Conservation (phyloP, 495 filamentous ascomycete species). For the Parachaetomium inaequale region DNA sequence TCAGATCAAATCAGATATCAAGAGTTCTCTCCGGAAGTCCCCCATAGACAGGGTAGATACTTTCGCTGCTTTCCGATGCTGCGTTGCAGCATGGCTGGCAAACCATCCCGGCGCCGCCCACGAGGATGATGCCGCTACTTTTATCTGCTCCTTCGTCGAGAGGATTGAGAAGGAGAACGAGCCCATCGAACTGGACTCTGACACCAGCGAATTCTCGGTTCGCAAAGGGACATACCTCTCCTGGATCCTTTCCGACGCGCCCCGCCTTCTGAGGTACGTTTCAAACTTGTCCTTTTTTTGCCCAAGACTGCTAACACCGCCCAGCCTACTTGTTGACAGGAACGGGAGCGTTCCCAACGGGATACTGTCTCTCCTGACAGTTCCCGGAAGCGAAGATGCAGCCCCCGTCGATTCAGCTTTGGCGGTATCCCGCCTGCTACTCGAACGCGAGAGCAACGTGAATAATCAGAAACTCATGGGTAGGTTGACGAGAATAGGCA, state of each 20-base stretch:
- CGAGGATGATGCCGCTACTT: slow-evolving; percentile 31
- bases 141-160: slow-evolving; percentile 35
- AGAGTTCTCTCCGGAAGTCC: slow-evolving; percentile 33
- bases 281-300: not conserved
- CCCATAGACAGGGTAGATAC: slow-evolving; percentile 28
- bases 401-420: slow-evolving; percentile 6
- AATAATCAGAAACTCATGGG: slow-evolving; percentile 23
- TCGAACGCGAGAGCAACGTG: slow-evolving; percentile 25
- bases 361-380: slow-evolving; percentile 17
- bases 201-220: slow-evolving; percentile 23
- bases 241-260: slow-evolving; percentile 27
- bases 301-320: slow-evolving; percentile 6
- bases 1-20: slow-evolving; percentile 33
- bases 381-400: not conserved
- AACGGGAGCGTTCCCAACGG: slow-evolving; percentile 14
- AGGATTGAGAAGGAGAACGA: slow-evolving; percentile 26
- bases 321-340: slow-evolving; percentile 20
- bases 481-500: not conserved
- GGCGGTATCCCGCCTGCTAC: slow-evolving; percentile 8
- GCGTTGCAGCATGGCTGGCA: slow-evolving; percentile 36
- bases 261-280: slow-evolving; percentile 21
- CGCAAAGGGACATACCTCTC: slow-evolving; percentile 19
- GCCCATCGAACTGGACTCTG: slow-evolving; percentile 7
- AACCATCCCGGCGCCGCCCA: slow-evolving; percentile 35
- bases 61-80: slow-evolving; percentile 43